Base-by-base conservation (phyloP, 2,329 filamentous ascomycete species). In the Talaromyces amestolkiae region DNA sequence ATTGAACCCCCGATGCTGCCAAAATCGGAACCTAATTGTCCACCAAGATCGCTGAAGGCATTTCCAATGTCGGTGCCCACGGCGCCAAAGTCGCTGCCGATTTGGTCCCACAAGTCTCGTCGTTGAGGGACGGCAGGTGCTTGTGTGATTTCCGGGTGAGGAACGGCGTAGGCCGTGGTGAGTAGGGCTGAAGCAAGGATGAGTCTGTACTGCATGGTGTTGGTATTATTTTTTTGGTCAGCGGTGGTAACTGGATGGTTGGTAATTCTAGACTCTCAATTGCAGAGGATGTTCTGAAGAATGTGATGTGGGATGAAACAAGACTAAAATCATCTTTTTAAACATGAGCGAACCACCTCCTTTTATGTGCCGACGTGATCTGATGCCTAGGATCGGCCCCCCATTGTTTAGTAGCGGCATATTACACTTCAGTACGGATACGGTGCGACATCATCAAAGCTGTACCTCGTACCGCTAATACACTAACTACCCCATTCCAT, bases 121-220 rank as follows among this genome's bases (percentile, higher is more conserved):
- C 62, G 65, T 43, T 41, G 54, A 13, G n/a, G 58, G 19, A 37
- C 27, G 37, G 53, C 17, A 5, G 65, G 65, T 24, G 65, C 47
- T 45, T 54, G 56, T 33, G 65, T 66, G 56, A 66, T 66, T 39
- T 66, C 61, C n/a, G 65, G 65, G 11, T 61, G 61, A 54, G 65
- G 65, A 37, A 19, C 47, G 13, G 65, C 65, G 45, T 45, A 35
- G 47, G 56, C 65, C 17, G 65, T 61, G 51, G 61, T 61, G 31
- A 58, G 24, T 15, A 66, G 22, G 24, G 63, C 49, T 22, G 65
- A 62, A 37, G 61, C 54, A 45, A 58, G 53, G 19, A 66, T 17
- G n/a, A 64, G 47, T 64, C 51, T 54, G 56, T 66, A 66, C 47
- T 66, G 65, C 65, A 66, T 66, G 41, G 17, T 10, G 53, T 11